Conservation (phyloP, 192 early-diverging fungal genomes). For the Coemansia sp. region DNA sequence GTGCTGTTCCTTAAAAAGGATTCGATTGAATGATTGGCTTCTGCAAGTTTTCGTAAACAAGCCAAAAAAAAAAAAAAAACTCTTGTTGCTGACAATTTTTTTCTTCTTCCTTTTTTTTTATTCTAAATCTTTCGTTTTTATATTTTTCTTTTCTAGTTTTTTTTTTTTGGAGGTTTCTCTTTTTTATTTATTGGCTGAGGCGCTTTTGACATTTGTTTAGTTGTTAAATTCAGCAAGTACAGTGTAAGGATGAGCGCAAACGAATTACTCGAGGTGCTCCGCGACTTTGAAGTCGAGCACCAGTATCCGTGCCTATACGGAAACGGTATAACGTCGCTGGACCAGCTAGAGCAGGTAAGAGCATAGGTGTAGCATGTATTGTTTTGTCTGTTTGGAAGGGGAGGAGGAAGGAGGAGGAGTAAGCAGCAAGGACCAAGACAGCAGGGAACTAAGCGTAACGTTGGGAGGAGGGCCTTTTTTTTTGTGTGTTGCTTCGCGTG, state of each 20-base stretch:
- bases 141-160: background rate
- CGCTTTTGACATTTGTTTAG: too few relatives aligned
- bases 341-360: slow-evolving; percentile 46
- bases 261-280: slow-evolving; percentile 40
- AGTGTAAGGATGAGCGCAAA: slow-evolving; percentile 32
- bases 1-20: too few relatives aligned
- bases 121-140: background rate
- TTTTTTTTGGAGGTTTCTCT: background rate
- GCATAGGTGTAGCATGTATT: background rate
- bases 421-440: too few relatives aligned
- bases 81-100: background rate
- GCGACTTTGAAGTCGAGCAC: slow-evolving; percentile 40
- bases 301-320: slow-evolving; percentile 48
- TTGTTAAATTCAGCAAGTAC: background rate
- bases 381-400: background rate
- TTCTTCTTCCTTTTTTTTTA: background rate
- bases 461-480: too few relatives aligned
- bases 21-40: background rate
- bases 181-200: background rate
- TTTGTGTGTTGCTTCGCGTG: too few relatives aligned
- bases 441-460: too few relatives aligned
- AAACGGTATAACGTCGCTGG: slow-evolving; percentile 41
- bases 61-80: too few relatives aligned
- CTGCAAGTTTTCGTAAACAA: slow-evolving; percentile 1
- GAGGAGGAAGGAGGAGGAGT: too few relatives aligned